These are phyloP conservation scores for Plasmodium vivax DNA, from an alignment of 169 alveolate genomes.

Conservation along the genomic window DNA sequence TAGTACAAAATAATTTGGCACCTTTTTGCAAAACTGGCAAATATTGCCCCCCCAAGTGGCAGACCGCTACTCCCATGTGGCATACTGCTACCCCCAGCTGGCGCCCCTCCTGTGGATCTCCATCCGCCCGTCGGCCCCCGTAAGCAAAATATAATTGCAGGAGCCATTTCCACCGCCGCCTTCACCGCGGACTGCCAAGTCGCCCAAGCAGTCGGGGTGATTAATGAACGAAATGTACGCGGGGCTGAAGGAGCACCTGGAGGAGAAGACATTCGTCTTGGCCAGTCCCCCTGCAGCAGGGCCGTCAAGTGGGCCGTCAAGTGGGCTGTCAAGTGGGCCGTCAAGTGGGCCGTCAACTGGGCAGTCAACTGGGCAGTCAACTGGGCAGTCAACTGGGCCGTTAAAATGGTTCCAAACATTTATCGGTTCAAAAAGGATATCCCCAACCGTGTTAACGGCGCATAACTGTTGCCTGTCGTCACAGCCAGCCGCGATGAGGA, in stretches of 20 bases:
- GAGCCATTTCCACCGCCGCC: neutral
- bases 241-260: neutral
- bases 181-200: neutral
- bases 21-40: neutral
- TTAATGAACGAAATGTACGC: constrained; percentile 23
- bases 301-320: neutral
- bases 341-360: neutral
- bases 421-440: constrained; percentile 20
- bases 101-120: constrained; percentile 23
- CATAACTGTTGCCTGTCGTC: constrained; percentile 46
- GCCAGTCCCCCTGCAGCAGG: neutral
- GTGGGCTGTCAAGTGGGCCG: neutral
- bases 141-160: constrained; percentile 20
- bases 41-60: too few relatives aligned
- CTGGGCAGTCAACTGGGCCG: neutral
- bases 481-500: constrained; percentile 8
- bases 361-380: neutral
- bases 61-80: neutral
- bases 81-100: neutral
- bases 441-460: constrained; percentile 1
- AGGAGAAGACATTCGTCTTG: constrained; percentile 8
- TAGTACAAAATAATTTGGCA: neutral
- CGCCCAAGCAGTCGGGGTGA: neutral
- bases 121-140: constrained; percentile 7
- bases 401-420: neutral